phyloP scores from a whole-genome alignment of 2,329 filamentous ascomycete species.

The Claviceps pazoutovae region DNA sequence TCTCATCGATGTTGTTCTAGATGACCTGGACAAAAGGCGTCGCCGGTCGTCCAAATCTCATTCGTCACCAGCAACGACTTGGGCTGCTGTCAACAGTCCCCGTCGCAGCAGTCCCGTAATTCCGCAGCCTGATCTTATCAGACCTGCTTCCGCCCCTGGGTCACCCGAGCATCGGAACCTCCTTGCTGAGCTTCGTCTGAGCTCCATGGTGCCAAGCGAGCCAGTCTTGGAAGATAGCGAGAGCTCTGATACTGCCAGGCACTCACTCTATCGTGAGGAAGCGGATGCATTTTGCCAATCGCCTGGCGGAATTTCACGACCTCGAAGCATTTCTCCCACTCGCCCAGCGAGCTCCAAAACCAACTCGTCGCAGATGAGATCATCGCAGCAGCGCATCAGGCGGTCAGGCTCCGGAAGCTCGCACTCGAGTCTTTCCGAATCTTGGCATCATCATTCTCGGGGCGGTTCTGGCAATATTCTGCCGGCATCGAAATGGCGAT shows the following conservation, averaged over 20 bases:
- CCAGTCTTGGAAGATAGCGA: slow-evolving; percentile 30
- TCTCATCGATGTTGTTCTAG: slow-evolving; percentile 81
- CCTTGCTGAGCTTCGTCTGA: slow-evolving; percentile 37
- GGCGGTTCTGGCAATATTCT: slow-evolving; percentile 70
- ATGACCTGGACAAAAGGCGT: slow-evolving; percentile 88
- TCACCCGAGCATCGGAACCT: slow-evolving; percentile 39
- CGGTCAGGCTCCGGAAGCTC: slow-evolving; percentile 89
- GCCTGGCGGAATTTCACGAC: slow-evolving; percentile 33
- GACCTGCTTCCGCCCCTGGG: slow-evolving; percentile 54
- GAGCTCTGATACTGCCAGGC: slow-evolving; percentile 17
- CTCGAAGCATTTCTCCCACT: slow-evolving; percentile 67
- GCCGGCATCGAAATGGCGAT: slow-evolving; percentile 84
- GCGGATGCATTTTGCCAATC: slow-evolving; percentile 31
- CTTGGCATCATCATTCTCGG: slow-evolving; percentile 44
- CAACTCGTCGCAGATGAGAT: slow-evolving; percentile 50
- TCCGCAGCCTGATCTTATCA: slow-evolving; percentile 51
- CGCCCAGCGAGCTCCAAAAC: slow-evolving; percentile 66
- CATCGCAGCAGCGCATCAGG: slow-evolving; percentile 62
- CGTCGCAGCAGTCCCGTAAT: slow-evolving; percentile 51
- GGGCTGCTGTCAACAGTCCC: slow-evolving; percentile 43
- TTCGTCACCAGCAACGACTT: slow-evolving; percentile 61
- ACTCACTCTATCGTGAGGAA: slow-evolving; percentile 33
- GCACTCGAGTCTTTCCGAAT: slow-evolving; percentile 60
- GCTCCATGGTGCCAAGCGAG: slow-evolving; percentile 44
- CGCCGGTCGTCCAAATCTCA: slow-evolving; percentile 78